Base-by-base conservation (phyloP, 2,329 filamentous ascomycete genomes). In the Exophiala lecanii-corni region DNA sequence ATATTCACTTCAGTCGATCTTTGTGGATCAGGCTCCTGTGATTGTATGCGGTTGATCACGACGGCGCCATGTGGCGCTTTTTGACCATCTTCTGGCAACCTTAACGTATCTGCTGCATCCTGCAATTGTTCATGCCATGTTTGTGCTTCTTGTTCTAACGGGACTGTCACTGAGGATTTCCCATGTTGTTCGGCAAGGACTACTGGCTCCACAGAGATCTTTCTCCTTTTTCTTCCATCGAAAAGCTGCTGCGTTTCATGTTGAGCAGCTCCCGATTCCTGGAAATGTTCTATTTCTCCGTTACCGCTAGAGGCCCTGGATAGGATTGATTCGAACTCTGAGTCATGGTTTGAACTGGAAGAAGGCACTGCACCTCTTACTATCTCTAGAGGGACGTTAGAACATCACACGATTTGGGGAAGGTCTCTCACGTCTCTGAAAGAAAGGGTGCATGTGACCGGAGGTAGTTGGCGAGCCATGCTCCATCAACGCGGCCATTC, bases 371-470 rank as follows among this genome's bases (percentile, higher is more conserved):
- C n/a, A n/a, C n/a, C n/a, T n/a, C n/a, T n/a, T n/a, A n/a, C n/a
- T n/a, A n/a, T n/a, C n/a, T n/a, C n/a, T n/a, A n/a, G n/a, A n/a
- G n/a, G n/a, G n/a, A n/a, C n/a, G n/a, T n/a, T n/a, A n/a, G n/a
- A n/a, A n/a, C n/a, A n/a, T n/a, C n/a, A n/a, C n/a, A n/a, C n/a
- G n/a, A n/a, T n/a, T n/a, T n/a, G n/a, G n/a, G n/a, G n/a, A n/a
- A n/a, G n/a, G n/a, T n/a, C 36, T 47, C 51, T 51, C 41, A 69
- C 67, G 62, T 62, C 61, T 62, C 49, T 32, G 36, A 38, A 54
- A 54, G 45, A 54, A 49, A 15, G 51, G 51, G 44, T 51, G 46
- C 45, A 54, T 47, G 42, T 28, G 36, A n/a, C 12, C 12, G 7
- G 16, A 17, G 12, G 15, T 20, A 7, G 33, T 18, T 6, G 17